Evolutionary conservation across 345 rosid species (phyloP).

Genomic region (Aurinia saxatilis): DNA sequence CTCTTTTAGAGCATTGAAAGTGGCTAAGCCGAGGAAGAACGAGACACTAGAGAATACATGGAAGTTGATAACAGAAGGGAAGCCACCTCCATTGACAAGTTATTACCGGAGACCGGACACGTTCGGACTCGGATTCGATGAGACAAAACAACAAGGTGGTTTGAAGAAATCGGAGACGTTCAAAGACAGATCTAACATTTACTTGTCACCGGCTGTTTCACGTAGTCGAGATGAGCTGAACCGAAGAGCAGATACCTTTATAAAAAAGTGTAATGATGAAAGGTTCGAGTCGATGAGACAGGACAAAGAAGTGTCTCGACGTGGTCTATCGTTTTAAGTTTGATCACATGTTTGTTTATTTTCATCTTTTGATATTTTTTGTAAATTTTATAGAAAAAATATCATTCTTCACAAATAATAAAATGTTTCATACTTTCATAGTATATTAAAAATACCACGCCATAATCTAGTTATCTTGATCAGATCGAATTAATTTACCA

Average conservation of each 20-base stretch:
- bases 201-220: conserved; percentile 35
- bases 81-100: conserved; percentile 50
- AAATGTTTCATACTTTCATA: no score
- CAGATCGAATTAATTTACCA: no score
- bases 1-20: conserved; percentile 36
- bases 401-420: no score
- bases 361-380: no score
- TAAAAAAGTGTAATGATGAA: conserved; percentile 65
- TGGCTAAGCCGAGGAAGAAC: conserved; percentile 40
- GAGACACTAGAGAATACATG: conserved; percentile 78
- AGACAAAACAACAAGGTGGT: not conserved
- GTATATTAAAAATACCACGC: no score
- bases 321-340: conserved; percentile 17
- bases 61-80: conserved; percentile 70
- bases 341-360: not conserved
- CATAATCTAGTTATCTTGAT: no score
- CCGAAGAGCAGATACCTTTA: conserved; percentile 69
- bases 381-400: no score
- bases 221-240: conserved; percentile 78
- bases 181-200: conserved; percentile 41
- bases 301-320: conserved; percentile 37
- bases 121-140: conserved; percentile 5
- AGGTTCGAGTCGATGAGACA: conserved; percentile 60
- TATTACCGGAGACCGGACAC: conserved; percentile 57
- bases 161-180: conserved; percentile 53